Evolutionary conservation across 1,284 basidiomycete species (phyloP).

Genomic region (Afroboletus lepidellus): DNA sequence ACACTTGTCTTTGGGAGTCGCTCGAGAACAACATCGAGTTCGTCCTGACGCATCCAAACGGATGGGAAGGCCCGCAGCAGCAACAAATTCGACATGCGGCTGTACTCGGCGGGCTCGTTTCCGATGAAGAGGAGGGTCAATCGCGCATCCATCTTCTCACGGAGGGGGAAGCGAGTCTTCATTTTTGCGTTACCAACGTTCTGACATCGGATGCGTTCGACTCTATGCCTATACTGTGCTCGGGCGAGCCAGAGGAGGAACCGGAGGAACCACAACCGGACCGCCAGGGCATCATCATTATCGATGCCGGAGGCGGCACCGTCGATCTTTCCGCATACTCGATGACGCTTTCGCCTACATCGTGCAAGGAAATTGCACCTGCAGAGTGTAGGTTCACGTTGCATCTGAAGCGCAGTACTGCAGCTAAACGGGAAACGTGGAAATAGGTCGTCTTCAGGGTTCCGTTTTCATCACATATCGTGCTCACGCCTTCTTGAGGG

Average conservation of each 20-base stretch:
- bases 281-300: slow-evolving; percentile 43
- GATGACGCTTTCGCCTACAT: slow-evolving; percentile 18
- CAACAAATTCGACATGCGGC: slow-evolving; percentile 38
- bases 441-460: slow-evolving; percentile 32
- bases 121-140: slow-evolving; percentile 25
- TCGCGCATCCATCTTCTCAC: slow-evolving; percentile 43
- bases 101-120: slow-evolving; percentile 31
- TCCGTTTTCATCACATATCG: slow-evolving; percentile 41
- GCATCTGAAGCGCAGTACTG: neutral
- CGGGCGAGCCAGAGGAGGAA: slow-evolving; percentile 7
- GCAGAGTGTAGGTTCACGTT: slow-evolving; percentile 36
- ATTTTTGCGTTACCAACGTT: slow-evolving; percentile 42
- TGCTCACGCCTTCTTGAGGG: slow-evolving; percentile 37
- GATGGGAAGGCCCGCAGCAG: slow-evolving; percentile 43
- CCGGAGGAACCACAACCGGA: slow-evolving; percentile 6
- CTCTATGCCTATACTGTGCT: slow-evolving; percentile 22
- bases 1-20: slow-evolving; percentile 37
- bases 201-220: slow-evolving; percentile 32
- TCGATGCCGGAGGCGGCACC: slow-evolving; percentile 57
- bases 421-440: neutral
- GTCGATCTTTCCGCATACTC: slow-evolving; percentile 50
- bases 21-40: slow-evolving; percentile 33
- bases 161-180: slow-evolving; percentile 48
- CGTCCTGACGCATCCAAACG: slow-evolving; percentile 42
- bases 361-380: slow-evolving; percentile 37